Evolutionary conservation across 2,329 filamentous ascomycete species (phyloP).

Genomic region (Calcarisporium arbuscula): DNA sequence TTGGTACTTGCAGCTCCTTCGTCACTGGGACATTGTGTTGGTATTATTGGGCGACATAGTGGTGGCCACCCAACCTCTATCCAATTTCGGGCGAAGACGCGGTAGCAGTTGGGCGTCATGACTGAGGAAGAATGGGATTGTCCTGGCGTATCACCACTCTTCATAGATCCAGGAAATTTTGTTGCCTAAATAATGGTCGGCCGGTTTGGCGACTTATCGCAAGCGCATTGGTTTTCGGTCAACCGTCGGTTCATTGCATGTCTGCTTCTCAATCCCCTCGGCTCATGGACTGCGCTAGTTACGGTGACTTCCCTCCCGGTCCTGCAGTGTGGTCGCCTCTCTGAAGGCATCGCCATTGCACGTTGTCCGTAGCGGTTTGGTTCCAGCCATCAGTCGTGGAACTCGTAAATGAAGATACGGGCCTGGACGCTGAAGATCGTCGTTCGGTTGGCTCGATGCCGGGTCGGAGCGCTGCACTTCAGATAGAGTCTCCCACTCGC

Average conservation of each 20-base stretch:
- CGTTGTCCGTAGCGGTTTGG: constrained; percentile 54
- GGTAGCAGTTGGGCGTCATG: constrained; percentile 58
- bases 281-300: too few species aligned
- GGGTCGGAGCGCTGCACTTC: constrained; percentile 33
- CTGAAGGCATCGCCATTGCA: constrained; percentile 47
- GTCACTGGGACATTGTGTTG: constrained; percentile 53
- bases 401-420: constrained; percentile 56
- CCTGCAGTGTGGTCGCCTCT: too few species aligned
- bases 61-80: constrained; percentile 43
- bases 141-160: constrained; percentile 7
- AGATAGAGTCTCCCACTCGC: constrained; percentile 49
- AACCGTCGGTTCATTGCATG: too few species aligned
- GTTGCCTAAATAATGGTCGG: too few species aligned
- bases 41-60: constrained; percentile 55
- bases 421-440: constrained; percentile 50
- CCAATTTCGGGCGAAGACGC: constrained; percentile 48
- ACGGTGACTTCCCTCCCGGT: too few species aligned
- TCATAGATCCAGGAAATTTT: too few species aligned
- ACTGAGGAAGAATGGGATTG: constrained; percentile 43
- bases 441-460: constrained; percentile 46
- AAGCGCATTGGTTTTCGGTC: too few species aligned
- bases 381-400: constrained; percentile 59
- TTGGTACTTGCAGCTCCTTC: constrained; percentile 57
- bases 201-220: too few species aligned
- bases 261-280: too few species aligned